Evolutionary conservation across 257 asterid genomes (phyloP).

Genomic region (Leonotis leonurus): DNA sequence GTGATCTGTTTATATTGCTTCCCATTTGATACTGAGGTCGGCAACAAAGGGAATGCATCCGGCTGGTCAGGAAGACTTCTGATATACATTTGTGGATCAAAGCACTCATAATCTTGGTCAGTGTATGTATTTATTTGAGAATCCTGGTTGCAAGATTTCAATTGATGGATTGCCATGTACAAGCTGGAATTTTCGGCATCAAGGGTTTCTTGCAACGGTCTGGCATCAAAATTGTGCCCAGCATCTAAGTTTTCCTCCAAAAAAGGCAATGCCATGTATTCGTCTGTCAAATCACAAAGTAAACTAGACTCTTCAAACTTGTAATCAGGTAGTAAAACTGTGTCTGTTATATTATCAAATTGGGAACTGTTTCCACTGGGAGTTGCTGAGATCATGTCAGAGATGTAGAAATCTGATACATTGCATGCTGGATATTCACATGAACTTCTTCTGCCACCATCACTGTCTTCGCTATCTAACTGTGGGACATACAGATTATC

Average conservation of each 20-base stretch:
- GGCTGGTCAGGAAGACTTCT: conserved; percentile 59
- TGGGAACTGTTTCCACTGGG: conserved; percentile 38
- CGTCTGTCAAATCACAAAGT: conserved; percentile 56
- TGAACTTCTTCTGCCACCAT: conserved; percentile 61
- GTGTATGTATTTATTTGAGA: conserved; percentile 31
- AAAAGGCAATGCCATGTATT: conserved; percentile 49
- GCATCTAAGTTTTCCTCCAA: conserved; percentile 50
- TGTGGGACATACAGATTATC: conserved; percentile 58
- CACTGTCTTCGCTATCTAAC: conserved; percentile 73
- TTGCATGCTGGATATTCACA: conserved; percentile 54
- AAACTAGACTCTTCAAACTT: conserved; percentile 58
- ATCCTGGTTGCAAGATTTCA: conserved; percentile 53
- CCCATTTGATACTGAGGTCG: conserved; percentile 36
- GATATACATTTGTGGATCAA: conserved; percentile 85
- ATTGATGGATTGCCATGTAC: conserved; percentile 61
- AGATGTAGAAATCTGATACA: conserved; percentile 56
- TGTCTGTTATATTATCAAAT: conserved; percentile 39
- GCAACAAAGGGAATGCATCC: conserved; percentile 34
- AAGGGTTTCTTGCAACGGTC: conserved; percentile 34
- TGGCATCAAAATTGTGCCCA: conserved; percentile 33
- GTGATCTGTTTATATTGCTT: conserved; percentile 49
- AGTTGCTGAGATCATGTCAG: conserved; percentile 71
- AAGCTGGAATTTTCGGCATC: conserved; percentile 57
- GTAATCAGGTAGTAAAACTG: conserved; percentile 46
- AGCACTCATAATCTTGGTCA: conserved; percentile 63